Conservation (phyloP, 108 stramenopile species). For the Skeletonema menzelii region DNA sequence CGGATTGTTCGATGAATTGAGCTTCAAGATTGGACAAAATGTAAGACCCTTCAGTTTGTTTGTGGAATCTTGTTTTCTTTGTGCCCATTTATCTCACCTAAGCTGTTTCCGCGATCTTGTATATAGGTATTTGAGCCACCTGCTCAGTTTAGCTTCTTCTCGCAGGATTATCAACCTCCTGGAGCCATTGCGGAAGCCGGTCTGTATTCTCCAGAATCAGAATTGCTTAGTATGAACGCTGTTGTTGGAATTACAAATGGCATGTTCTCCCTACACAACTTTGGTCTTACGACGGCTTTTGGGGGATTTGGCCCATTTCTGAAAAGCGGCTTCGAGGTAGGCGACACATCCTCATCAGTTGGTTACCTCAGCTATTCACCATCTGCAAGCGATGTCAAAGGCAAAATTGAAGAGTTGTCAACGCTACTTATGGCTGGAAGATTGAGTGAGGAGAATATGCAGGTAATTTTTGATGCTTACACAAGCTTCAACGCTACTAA, state of each 20-base stretch:
- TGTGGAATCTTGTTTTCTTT: neutral
- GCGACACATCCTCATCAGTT: slow-evolving; percentile 36
- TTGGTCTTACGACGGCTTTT: slow-evolving; percentile 27
- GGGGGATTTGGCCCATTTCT: slow-evolving; percentile 35
- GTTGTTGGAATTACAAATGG: slow-evolving; percentile 44
- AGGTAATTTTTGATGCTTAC: slow-evolving; percentile 25
- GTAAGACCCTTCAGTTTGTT: neutral
- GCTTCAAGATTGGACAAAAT: slow-evolving; percentile 44
- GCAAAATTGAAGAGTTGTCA: slow-evolving; percentile 59
- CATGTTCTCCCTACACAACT: slow-evolving; percentile 37
- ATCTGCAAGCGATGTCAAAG: neutral
- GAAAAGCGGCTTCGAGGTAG: neutral
- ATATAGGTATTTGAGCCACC: slow-evolving; percentile 36
- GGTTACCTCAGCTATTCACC: slow-evolving; percentile 20
- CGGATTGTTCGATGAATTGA: slow-evolving; percentile 28
- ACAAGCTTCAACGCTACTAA: slow-evolving; percentile 18
- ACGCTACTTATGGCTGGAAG: slow-evolving; percentile 60
- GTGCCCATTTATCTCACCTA: neutral
- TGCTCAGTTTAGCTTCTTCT: slow-evolving; percentile 48
- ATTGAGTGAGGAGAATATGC: slow-evolving; percentile 39
- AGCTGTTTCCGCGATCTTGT: neutral
- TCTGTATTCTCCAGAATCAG: slow-evolving; percentile 44
- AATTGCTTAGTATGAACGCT: slow-evolving; percentile 32
- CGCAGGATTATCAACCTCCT: slow-evolving; percentile 38
- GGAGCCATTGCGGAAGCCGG: slow-evolving; percentile 32